phyloP scores from a whole-genome alignment of 2,329 filamentous ascomycete genomes.

The Colletotrichum tamarilloi region DNA sequence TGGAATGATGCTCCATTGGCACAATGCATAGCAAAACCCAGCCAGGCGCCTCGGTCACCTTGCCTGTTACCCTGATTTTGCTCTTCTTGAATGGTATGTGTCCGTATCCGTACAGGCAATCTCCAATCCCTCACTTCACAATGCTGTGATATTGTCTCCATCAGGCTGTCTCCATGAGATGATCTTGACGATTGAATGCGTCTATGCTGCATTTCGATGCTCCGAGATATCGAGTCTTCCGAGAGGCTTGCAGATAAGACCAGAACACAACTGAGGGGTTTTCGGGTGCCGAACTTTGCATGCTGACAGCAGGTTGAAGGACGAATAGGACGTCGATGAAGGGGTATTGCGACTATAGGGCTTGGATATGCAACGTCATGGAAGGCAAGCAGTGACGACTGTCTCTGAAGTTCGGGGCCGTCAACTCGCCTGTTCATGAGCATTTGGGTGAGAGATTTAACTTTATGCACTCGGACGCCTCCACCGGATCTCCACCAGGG shows the following conservation, averaged over 20 bases:
- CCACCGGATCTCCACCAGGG: conserved; percentile 31
- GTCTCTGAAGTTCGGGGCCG: neutral
- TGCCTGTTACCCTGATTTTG: neutral
- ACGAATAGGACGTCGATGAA: neutral
- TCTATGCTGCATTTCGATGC: conserved; percentile 1
- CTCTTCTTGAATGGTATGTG: neutral
- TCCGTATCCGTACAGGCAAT: neutral
- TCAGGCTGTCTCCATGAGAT: neutral
- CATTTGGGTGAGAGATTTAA: conserved; percentile 32
- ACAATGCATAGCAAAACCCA: neutral
- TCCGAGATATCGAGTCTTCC: neutral
- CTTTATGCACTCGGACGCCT: conserved; percentile 27
- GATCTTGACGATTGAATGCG: neutral
- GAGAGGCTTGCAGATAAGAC: neutral
- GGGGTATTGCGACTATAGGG: neutral
- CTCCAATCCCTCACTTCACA: neutral
- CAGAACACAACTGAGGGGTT: conserved; percentile 1
- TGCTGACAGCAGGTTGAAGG: conserved; percentile 9
- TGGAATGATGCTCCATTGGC: conserved; percentile 5
- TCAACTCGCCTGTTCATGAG: conserved; percentile 1
- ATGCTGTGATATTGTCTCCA: neutral
- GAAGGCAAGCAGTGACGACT: conserved; percentile 21
- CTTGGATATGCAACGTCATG: conserved; percentile 27
- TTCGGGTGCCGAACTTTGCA: conserved; percentile 19
- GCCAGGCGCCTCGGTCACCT: neutral